Evolutionary conservation across 805 yeast species (phyloP).

Genomic region (Vanderwaltozyma polyspora): DNA sequence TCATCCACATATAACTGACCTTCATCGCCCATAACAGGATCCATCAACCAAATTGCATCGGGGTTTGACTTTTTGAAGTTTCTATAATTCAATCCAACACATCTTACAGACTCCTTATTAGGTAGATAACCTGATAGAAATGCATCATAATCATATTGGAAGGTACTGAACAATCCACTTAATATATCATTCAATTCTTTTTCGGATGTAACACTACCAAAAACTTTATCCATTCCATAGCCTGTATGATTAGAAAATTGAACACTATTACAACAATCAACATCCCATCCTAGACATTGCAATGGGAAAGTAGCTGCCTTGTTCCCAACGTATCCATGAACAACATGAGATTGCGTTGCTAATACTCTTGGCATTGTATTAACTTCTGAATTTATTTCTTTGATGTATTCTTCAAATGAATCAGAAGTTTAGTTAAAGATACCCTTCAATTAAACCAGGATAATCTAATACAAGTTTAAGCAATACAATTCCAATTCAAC

Average conservation of each 20-base stretch:
- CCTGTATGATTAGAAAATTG: constrained; percentile 91
- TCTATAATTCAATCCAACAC: constrained; percentile 32
- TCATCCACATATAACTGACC: constrained; percentile 55
- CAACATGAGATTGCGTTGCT: constrained; percentile 70
- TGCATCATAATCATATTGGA: constrained; percentile 36
- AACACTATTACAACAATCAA: constrained; percentile 79
- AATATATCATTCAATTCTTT: constrained; percentile 31
- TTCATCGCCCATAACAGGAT: constrained; percentile 77
- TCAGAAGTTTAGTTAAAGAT: too few relatives aligned
- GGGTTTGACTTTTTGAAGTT: constrained; percentile 29
- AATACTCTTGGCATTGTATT: constrained; percentile 16
- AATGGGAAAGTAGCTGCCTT: constrained; percentile 83
- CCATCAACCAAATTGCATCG: constrained; percentile 44
- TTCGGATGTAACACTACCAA: constrained; percentile 36
- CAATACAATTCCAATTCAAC: too few relatives aligned
- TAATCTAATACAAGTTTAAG: too few relatives aligned
- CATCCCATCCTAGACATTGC: constrained; percentile 85
- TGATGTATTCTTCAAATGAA: too few relatives aligned
- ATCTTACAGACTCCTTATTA: constrained; percentile 37
- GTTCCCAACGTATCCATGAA: constrained; percentile 92
- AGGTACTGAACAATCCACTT: constrained; percentile 29
- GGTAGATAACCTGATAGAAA: constrained; percentile 62
- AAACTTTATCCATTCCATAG: constrained; percentile 32
- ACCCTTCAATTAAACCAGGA: too few relatives aligned
- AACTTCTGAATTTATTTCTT: too few relatives aligned